Base-by-base conservation (phyloP, 352 stramenopile genomes). In the Phytopythium helicoides region DNA sequence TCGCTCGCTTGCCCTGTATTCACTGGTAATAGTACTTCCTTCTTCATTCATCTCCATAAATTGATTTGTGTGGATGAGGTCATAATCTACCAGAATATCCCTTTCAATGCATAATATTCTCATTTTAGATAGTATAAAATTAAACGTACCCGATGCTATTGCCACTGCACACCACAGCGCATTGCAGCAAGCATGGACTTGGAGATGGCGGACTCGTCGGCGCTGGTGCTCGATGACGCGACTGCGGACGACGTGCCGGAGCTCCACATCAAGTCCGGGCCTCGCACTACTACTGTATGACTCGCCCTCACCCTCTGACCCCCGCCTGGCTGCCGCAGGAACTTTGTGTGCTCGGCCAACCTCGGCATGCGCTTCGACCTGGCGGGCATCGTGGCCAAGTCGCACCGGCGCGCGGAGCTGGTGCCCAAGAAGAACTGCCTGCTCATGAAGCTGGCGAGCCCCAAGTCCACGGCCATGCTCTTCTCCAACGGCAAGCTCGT, bases 401-500 rank as follows among this genome's bases (percentile, higher is more conserved):
- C 84, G 15, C 76, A 89, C 42, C 76, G 78, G 49, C 66, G 64
- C 21, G 81, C 81, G 8, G 84, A 94, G 67, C 68, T 92, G 28
- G 78, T 89, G 25, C 78, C 83, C 21, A 94, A 92, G 71, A 90
- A 91, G 52, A 94, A 94, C 65, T 94, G 84, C 50, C 71, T 94
- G 16, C 54, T 94, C 11, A 88, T 94, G 73, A 94, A 94, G 62
- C 61, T 94, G 35, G 40, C 73, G 36, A 57, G 68, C 28, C 83
- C 81, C n/a, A 75, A 73, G 35, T 69, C 81, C 19, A 92, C 81
- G 3, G 84, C 84, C 36, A 92, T 94, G 81, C 76, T 94, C 33
- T 94, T 92, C 47, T 70, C 79, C 28, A 91, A 89, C 41, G 84
- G 84, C 56, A 94, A 94, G 50, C 62, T 94, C 36, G 84, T 94